Evolutionary conservation across 441 rosid genomes (phyloP), one percentile per base, ranked within the genome.

Genomic region (Erodium moschatum): DNA sequence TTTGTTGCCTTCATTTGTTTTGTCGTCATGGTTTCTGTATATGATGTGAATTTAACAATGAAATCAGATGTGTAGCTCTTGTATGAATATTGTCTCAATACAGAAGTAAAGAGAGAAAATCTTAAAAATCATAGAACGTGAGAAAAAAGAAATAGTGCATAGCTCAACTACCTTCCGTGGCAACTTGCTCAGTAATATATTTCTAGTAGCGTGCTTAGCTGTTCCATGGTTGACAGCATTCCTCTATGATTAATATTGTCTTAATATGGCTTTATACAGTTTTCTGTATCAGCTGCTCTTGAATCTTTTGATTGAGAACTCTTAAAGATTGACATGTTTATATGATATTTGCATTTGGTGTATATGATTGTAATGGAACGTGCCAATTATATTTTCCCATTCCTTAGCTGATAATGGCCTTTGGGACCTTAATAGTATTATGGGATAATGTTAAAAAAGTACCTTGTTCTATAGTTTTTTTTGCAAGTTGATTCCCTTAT

Each of bases 151-250:
- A 61, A 61, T 11, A 61, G 65, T 60, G n/a, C 33, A 13, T 61
- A 12, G 65, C 24, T 61, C 65, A 21, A 24, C 65, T 6, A 24
- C 65, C 65, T 24, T 61, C 15, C 24, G 0, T 21, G 65, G 15
- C 15, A 27, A 24, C 35, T 12, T 61, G 65, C 35, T 13, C 33
- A 13, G 31, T 61, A 10, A 61, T 24, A 10, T 12, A 61, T 61
- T 61, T 61, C 16, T 61, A 61, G 65, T 61, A 21, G 16, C 24
- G 35, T 24, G 65, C 35, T 61, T 4, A 61, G 33, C 65, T 61
- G 65, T 21, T 61, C 64, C 64, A 60, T 60, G n/a, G 64, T n/a
- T 60, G n/a, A 60, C 21, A 58, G 20, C 29, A 12, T 19, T 58
- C 31, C 27, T 58, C n/a, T 54, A 16, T 54, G 61, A 54, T 40